phyloP scores from a whole-genome alignment of 495 filamentous ascomycete genomes.

The Xeromyces bisporus region DNA sequence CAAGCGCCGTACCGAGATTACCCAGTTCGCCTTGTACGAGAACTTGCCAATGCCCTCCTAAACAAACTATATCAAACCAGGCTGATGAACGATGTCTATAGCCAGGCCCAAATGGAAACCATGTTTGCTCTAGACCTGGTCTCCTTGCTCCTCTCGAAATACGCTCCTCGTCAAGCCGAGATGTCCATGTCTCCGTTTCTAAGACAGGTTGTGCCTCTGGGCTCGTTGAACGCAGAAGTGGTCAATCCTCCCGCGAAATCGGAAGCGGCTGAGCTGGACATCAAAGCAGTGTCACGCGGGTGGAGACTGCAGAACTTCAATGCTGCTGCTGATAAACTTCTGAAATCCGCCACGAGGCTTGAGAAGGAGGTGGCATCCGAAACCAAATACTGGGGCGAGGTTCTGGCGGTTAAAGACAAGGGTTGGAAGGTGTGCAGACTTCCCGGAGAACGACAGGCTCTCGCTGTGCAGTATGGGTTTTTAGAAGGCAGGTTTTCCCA shows the following conservation, averaged over 20 bases:
- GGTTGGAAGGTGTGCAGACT: constrained; percentile 70
- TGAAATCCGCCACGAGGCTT: constrained; percentile 54
- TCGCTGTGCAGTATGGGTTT: constrained; percentile 83
- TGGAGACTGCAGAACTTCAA: constrained; percentile 66
- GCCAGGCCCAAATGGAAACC: constrained; percentile 48
- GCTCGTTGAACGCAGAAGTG: constrained; percentile 62
- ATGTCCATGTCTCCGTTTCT: constrained; percentile 50
- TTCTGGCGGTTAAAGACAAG: constrained; percentile 59
- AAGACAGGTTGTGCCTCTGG: constrained; percentile 50
- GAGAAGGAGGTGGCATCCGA: constrained; percentile 62
- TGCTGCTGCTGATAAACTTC: constrained; percentile 51
- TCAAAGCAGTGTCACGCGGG: constrained; percentile 45
- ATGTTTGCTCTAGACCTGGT: constrained; percentile 61
- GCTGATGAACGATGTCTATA: constrained; percentile 11
- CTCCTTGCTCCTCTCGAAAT: constrained; percentile 67
- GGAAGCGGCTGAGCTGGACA: constrained; percentile 33
- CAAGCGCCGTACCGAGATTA: constrained; percentile 28
- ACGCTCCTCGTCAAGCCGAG: constrained; percentile 48
- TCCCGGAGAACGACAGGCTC: constrained; percentile 51
- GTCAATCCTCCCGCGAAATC: constrained; percentile 38
- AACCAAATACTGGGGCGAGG: constrained; percentile 73
- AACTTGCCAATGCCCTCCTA: too few species aligned
- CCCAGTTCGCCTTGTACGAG: constrained; percentile 26
- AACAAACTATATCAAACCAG: constrained; percentile 1
- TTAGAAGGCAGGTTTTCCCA: constrained; percentile 37